phyloP scores from a whole-genome alignment of 1,284 basidiomycete species.

The Cutaneotrichosporon mucoides region DNA sequence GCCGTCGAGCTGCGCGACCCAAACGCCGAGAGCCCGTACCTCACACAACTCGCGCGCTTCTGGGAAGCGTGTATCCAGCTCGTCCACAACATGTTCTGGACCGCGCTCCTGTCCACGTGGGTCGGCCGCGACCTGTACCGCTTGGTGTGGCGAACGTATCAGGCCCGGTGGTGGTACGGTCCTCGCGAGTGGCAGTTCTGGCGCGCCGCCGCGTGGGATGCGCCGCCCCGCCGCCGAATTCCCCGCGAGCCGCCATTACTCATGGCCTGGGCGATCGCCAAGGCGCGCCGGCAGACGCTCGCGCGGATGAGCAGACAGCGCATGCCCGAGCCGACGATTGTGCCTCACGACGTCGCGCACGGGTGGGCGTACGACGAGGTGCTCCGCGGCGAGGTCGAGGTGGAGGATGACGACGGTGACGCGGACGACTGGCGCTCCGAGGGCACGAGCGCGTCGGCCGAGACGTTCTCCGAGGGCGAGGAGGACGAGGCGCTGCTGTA shows the following conservation, averaged over 20 bases:
- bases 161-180: conserved; percentile 44
- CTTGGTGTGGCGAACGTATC: conserved; percentile 4
- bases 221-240: neutral
- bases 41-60: conserved; percentile 28
- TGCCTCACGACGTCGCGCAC: neutral
- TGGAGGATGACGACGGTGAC: conserved; percentile 31
- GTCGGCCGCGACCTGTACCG: conserved; percentile 23
- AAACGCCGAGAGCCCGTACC: conserved; percentile 25
- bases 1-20: conserved; percentile 33
- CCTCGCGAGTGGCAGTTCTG: conserved; percentile 42
- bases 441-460: conserved; percentile 13
- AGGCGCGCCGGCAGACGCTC: neutral
- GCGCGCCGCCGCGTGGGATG: conserved; percentile 35
- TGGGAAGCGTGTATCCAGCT: conserved; percentile 22
- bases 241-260: conserved; percentile 4
- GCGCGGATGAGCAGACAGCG: neutral
- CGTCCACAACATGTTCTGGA: conserved; percentile 20
- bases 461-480: conserved; percentile 13
- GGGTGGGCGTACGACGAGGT: conserved; percentile 21
- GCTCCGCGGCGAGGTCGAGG: conserved; percentile 28
- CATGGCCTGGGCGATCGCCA: conserved; percentile 1
- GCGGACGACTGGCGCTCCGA: conserved; percentile 23
- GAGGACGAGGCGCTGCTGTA: conserved; percentile 25
- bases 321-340: neutral
- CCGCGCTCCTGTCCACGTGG: conserved; percentile 26